Conservation (phyloP, 352 stramenopile species). For the Globisporangium orthogonon region DNA sequence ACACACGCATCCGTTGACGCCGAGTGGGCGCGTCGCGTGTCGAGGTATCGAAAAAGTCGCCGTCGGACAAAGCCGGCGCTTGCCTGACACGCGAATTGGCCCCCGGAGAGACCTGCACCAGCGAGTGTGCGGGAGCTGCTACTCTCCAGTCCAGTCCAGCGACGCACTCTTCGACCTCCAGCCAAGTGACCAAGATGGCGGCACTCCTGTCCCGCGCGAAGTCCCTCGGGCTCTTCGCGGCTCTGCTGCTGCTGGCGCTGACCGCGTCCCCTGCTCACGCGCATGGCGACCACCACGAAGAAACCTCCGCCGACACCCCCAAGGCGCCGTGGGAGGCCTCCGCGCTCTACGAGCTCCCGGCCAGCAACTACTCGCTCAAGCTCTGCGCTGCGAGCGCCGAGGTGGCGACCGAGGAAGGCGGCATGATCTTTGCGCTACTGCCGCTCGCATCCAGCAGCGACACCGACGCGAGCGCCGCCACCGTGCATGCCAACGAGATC, state of each 20-base stretch:
- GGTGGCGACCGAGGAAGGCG: not conserved
- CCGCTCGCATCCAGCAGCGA: constrained; percentile 1
- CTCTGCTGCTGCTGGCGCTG: too few relatives aligned
- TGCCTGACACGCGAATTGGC: too few relatives aligned
- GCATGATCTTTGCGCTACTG: constrained; percentile 11
- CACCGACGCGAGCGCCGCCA: constrained; percentile 4
- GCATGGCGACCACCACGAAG: not conserved
- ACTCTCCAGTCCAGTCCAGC: too few relatives aligned
- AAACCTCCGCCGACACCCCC: not conserved
- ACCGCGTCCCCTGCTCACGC: not conserved
- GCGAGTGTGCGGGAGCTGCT: too few relatives aligned
- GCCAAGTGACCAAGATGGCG: too few relatives aligned
- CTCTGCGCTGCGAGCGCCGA: constrained; percentile 8
- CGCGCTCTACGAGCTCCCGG: constrained; percentile 2
- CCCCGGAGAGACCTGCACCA: too few relatives aligned
- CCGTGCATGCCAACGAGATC: constrained; percentile 1
- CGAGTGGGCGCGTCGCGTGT: too few relatives aligned
- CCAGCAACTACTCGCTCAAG: constrained; percentile 6
- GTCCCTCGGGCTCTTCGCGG: too few relatives aligned
- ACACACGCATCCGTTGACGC: too few relatives aligned
- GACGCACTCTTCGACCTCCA: too few relatives aligned
- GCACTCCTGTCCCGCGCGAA: too few relatives aligned
- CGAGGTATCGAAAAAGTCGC: not conserved
- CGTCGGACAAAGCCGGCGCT: not conserved
- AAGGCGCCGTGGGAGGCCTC: constrained; percentile 4